Percentiles rank a stretch among this genome's conserved stretches.
Evolutionary conservation across 176 grass and related monocot genomes (phyloP).

Genomic region (Pontederia paniculata): DNA sequence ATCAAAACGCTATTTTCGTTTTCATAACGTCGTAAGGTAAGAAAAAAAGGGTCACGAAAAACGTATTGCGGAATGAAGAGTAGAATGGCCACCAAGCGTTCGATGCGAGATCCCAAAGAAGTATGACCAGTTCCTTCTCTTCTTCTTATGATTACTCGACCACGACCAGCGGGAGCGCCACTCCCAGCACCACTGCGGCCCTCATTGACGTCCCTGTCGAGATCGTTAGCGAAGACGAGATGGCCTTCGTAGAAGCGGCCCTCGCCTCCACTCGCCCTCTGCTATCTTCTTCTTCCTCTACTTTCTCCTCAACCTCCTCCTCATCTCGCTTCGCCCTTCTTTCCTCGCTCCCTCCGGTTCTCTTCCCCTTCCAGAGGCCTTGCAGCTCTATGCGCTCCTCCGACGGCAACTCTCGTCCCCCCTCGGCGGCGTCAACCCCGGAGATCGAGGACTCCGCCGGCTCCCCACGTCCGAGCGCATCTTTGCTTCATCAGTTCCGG

Average conservation of each 20-base stretch:
- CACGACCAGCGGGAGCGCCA: not conserved
- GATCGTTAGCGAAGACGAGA: constrained; percentile 85
- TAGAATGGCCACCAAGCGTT: too few species aligned
- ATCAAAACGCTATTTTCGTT: too few species aligned
- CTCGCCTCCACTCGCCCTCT: constrained; percentile 35
- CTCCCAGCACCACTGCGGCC: not conserved
- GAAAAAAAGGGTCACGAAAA: too few species aligned
- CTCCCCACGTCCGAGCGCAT: constrained; percentile 15
- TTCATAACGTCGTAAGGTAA: too few species aligned
- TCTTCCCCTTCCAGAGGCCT: constrained; percentile 4
- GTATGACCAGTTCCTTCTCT: not conserved
- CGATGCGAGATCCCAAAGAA: not conserved
- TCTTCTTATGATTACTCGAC: not conserved
- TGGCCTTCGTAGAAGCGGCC: constrained; percentile 67
- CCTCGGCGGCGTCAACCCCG: not conserved
- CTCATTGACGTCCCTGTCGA: constrained; percentile 30
- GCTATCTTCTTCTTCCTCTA: constrained; percentile 5
- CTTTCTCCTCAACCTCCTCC: constrained; percentile 11
- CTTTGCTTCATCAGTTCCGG: constrained; percentile 42
- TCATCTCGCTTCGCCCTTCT: constrained; percentile 16
- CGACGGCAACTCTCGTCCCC: not conserved
- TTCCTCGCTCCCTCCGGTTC: constrained; percentile 13
- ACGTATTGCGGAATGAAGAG: too few species aligned
- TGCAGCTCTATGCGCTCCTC: not conserved
- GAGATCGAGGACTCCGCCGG: constrained; percentile 56